Base-by-base conservation (phyloP, 257 asterid species). In the Fraxinus americana region DNA sequence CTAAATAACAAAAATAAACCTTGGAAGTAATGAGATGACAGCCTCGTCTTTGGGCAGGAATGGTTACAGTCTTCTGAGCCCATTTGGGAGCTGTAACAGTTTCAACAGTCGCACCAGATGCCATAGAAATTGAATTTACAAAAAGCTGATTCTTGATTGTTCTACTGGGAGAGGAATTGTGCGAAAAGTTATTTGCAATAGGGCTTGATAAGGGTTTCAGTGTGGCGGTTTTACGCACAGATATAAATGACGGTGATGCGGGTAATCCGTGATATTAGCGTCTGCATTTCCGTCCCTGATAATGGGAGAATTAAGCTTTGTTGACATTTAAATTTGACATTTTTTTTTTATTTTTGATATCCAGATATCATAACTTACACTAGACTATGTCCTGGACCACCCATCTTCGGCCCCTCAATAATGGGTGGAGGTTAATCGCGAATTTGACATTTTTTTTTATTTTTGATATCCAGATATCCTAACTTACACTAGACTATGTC, bases 1-100 rank as follows among this genome's bases (percentile, higher is more conserved):
- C 38, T 63, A 17, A 61, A 27, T 39, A 67, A 21, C 12, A 7
- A 34, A 13, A 4, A 38, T 52, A 27, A 13, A 91, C 99, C 98
- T 87, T 89, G 70, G 94, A 86, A 48, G 99, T 91, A 81, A 95
- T 77, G 76, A 91, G 97, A 79, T 95, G 98, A 81, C 99, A 95
- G 29, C 98, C 98, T 66, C 98, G 97, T 73, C 86, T 83, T 79
- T 89, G 97, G 1, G 94, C 88, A 25, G 98, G 94, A 73, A 94
- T 68, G n/a, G 88, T 85, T 14, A 94, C 48, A n/a, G n/a, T n/a
- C n/a, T n/a, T n/a, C n/a, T n/a, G n/a, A n/a, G n/a, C n/a, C n/a
- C n/a, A n/a, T n/a, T n/a, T n/a, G n/a, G n/a, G 96, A 35, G 79
- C 79, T 1, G 80, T 48, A 17, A 43, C 90, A 36, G 72, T 79